Conservation (phyloP, 1,284 basidiomycete species). For the Cutaneotrichosporon dermatis region DNA sequence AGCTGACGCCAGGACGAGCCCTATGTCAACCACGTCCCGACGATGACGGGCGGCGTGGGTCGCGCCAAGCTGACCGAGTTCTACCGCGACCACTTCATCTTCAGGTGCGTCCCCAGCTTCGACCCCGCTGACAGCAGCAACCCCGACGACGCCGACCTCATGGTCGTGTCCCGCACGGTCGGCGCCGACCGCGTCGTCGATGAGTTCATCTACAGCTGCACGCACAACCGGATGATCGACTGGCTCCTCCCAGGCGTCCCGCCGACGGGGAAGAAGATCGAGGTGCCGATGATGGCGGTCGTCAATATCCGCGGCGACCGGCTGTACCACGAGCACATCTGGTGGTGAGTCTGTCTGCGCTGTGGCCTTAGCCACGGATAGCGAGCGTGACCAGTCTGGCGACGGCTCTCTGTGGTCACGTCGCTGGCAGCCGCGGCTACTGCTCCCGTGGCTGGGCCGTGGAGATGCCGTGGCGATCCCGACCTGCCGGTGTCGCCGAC, state of each 20-base stretch:
- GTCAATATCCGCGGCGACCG: conserved; percentile 59
- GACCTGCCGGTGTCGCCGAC: too few relatives aligned
- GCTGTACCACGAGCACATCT: conserved; percentile 55
- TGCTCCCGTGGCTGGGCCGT: too few relatives aligned
- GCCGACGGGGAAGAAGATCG: conserved; percentile 53
- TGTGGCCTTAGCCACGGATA: too few relatives aligned
- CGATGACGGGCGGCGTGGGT: conserved; percentile 54
- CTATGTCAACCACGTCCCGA: conserved; percentile 32
- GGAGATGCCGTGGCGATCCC: too few relatives aligned
- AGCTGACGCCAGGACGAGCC: conserved; percentile 19
- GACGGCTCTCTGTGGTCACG: too few relatives aligned
- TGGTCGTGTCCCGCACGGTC: conserved; percentile 37
- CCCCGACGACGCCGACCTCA: conserved; percentile 40
- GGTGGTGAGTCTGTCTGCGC: conserved; percentile 30
- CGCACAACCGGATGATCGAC: conserved; percentile 54
- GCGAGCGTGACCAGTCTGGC: too few relatives aligned
- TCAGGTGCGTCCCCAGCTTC: conserved; percentile 18
- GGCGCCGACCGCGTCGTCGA: conserved; percentile 29
- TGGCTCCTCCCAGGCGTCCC: conserved; percentile 53
- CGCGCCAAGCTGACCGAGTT: conserved; percentile 54
- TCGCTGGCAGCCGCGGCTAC: too few relatives aligned
- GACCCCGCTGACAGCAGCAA: conserved; percentile 10
- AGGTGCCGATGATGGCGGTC: conserved; percentile 57
- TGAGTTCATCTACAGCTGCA: conserved; percentile 40
- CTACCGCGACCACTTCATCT: conserved; percentile 49